These are phyloP conservation scores for Saussurea involucrata DNA, from an alignment of 129 eudicot genomes.

Conservation along the genomic window DNA sequence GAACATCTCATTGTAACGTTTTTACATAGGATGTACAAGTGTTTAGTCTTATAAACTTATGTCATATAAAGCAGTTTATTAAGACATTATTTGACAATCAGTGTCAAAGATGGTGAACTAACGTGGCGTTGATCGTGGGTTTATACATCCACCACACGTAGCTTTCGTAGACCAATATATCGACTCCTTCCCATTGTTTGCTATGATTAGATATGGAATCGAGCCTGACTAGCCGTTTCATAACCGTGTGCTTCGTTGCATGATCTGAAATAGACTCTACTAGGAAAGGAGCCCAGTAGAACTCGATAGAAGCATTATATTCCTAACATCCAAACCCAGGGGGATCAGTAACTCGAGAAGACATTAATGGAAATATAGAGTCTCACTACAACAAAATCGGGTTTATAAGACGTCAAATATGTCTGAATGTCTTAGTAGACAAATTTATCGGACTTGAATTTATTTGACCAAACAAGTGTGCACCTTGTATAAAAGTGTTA, in stretches of 20 bases:
- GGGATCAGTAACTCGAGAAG: neutral
- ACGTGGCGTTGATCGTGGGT: slow-evolving; percentile 85
- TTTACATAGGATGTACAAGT: no score
- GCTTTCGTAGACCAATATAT: slow-evolving; percentile 78
- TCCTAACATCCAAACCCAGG: slow-evolving; percentile 43
- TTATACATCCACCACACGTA: slow-evolving; percentile 99
- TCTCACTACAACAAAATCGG: no score
- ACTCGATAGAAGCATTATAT: slow-evolving; percentile 85
- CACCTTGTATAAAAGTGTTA: neutral
- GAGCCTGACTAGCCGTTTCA: slow-evolving; percentile 66
- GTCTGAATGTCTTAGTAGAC: neutral
- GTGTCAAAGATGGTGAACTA: slow-evolving; percentile 15
- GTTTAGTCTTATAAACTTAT: no score
- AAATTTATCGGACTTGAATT: neutral
- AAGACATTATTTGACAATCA: neutral
- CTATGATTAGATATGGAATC: slow-evolving; percentile 70
- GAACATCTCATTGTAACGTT: neutral
- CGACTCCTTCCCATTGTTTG: slow-evolving; percentile 84
- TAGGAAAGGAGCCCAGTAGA: slow-evolving; percentile 96
- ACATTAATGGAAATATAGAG: neutral
- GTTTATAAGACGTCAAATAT: neutral
- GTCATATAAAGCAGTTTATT: neutral
- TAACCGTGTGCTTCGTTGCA: slow-evolving; percentile 82
- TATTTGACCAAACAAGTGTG: neutral
- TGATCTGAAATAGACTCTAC: slow-evolving; percentile 93